Evolutionary conservation across 2,329 filamentous ascomycete species (phyloP).

Genomic region (Trichoderma harzianum): DNA sequence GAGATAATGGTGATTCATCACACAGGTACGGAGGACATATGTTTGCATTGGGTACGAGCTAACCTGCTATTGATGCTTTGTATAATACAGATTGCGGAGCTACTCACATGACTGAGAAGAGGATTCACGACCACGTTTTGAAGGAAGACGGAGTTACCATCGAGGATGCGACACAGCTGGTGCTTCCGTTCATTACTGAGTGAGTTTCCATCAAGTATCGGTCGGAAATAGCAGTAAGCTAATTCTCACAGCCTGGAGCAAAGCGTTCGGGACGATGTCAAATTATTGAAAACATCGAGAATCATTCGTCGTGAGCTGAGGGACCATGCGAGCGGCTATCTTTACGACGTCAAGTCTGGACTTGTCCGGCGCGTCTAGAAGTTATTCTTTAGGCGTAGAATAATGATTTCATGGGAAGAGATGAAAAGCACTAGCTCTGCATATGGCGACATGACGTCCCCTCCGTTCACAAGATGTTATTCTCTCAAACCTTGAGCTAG

Average conservation of each 20-base stretch:
- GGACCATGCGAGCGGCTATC: not conserved
- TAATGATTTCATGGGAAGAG: not conserved
- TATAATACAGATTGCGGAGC: not conserved
- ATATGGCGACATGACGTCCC: not conserved
- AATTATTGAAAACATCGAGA: not conserved
- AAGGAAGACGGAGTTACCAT: not conserved
- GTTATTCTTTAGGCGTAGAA: not conserved
- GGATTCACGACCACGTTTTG: not conserved
- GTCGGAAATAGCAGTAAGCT: not conserved
- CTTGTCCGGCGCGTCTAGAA: not conserved
- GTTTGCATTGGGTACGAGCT: not conserved
- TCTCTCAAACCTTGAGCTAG: not conserved
- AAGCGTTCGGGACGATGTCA: not conserved
- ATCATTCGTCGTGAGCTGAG: not conserved
- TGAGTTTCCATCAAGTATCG: not conserved
- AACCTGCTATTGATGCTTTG: not conserved
- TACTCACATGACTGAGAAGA: not conserved
- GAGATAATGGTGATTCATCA: not conserved
- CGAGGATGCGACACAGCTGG: not conserved
- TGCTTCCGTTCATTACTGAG: not conserved
- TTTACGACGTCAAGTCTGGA: not conserved
- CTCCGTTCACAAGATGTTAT: not conserved
- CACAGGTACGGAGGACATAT: not conserved
- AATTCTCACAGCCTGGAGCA: not conserved
- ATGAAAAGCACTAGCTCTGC: not conserved